These are phyloP conservation scores for Colletotrichum tanaceti DNA, from an alignment of 2,329 filamentous ascomycete species.

Conservation along the genomic window DNA sequence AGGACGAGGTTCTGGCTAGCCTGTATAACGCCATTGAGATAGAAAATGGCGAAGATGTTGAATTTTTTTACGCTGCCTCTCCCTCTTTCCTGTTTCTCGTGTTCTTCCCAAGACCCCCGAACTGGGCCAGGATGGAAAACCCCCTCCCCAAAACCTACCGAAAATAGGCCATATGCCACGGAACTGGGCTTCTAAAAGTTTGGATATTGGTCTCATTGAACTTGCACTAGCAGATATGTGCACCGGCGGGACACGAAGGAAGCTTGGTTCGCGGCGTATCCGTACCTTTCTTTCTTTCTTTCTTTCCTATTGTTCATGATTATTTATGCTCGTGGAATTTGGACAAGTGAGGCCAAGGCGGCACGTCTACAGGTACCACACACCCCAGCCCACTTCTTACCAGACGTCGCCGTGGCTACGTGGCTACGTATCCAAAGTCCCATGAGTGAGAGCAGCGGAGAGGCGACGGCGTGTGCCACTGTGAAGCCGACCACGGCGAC, in stretches of 20 bases:
- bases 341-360: constrained; percentile 24
- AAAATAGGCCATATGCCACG: constrained; percentile 10
- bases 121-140: not conserved
- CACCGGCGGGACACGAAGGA: constrained; percentile 1
- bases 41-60: constrained; percentile 21
- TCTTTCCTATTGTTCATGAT: not conserved
- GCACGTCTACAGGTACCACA: constrained; percentile 16
- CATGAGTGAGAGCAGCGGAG: not conserved
- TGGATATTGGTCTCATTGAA: not conserved
- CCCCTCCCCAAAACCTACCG: constrained; percentile 9
- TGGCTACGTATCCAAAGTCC: not conserved
- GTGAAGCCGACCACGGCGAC: not conserved
- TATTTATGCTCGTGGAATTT: constrained; percentile 6
- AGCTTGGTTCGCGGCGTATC: constrained; percentile 23
- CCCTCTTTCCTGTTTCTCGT: constrained; percentile 5
- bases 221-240: not conserved
- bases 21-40: constrained; percentile 31
- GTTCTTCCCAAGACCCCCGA: constrained; percentile 2
- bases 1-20: constrained; percentile 4
- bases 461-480: not conserved
- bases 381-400: not conserved
- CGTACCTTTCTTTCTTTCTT: no score
- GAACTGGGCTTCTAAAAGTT: constrained; percentile 20
- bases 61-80: constrained; percentile 5
- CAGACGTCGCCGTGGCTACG: constrained; percentile 8